Conservation (phyloP, 2,329 filamentous ascomycete genomes). For the Fusarium sp. region DNA sequence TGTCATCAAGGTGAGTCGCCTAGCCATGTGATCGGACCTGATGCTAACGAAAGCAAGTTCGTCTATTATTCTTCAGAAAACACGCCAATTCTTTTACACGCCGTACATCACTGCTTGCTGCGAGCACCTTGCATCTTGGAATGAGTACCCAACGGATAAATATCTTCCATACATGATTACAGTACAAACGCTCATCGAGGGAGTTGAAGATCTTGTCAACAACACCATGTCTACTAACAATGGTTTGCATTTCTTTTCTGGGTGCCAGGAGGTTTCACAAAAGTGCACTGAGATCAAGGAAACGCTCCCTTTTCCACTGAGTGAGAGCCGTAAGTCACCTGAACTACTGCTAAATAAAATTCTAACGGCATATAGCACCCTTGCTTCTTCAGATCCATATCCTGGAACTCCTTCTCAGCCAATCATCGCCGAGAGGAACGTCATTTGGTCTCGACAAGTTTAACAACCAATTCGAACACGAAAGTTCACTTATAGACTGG, state of each 20-base stretch:
- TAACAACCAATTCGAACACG: constrained; percentile 8
- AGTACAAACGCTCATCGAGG: constrained; percentile 41
- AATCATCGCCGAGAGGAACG: constrained; percentile 37
- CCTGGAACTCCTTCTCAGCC: constrained; percentile 43
- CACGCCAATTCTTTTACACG: constrained; percentile 34
- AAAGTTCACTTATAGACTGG: constrained; percentile 33
- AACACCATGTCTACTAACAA: neutral
- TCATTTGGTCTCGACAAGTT: constrained; percentile 42
- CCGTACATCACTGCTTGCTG: constrained; percentile 41
- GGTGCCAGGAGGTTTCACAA: constrained; percentile 15
- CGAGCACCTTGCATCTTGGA: constrained; percentile 25
- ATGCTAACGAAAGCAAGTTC: constrained; percentile 27
- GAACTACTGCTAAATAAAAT: no score
- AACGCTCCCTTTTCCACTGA: constrained; percentile 37
- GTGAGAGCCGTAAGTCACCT: constrained; percentile 39
- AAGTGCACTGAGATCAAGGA: constrained; percentile 30
- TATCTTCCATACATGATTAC: constrained; percentile 39
- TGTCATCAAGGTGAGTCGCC: constrained; percentile 41
- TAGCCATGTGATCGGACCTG: rapidly evolving
- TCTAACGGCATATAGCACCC: no score
- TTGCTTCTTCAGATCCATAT: constrained; percentile 41
- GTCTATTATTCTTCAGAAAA: constrained; percentile 45
- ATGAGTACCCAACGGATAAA: constrained; percentile 36
- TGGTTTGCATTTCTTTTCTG: neutral
- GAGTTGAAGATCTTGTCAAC: constrained; percentile 36